A percentile compares a stretch with the other conserved stretches of the same genome.
These are phyloP conservation scores for button mushroom (Agaricus bisporus) DNA, from an alignment of 768 basidiomycete species.

Conservation along the genomic window DNA sequence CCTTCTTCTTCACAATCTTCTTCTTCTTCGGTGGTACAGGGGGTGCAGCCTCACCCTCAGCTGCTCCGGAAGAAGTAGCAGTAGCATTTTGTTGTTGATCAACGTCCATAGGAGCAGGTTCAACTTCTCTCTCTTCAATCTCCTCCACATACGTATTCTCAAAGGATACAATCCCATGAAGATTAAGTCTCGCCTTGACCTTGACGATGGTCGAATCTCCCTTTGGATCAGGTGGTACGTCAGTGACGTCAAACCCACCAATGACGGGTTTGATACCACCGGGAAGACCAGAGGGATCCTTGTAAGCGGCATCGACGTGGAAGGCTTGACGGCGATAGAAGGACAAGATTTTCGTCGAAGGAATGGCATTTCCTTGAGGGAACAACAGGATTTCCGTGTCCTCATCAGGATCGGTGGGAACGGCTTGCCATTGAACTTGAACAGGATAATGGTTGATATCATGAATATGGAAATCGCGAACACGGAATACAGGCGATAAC, in stretches of 20 bases:
- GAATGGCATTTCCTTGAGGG: slow-evolving; percentile 77
- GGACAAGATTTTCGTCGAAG: slow-evolving; percentile 92
- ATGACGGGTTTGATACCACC: slow-evolving; percentile 83
- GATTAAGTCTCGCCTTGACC: slow-evolving; percentile 84
- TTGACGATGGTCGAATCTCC: slow-evolving; percentile 82
- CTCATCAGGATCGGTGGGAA: slow-evolving; percentile 72
- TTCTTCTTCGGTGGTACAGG: slow-evolving; percentile 70
- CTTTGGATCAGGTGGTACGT: slow-evolving; percentile 58
- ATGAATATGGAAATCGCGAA: slow-evolving; percentile 87
- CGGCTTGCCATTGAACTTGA: slow-evolving; percentile 82
- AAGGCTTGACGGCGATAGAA: slow-evolving; percentile 90
- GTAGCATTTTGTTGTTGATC: slow-evolving; percentile 27
- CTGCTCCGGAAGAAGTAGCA: slow-evolving; percentile 8
- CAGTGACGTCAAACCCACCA: slow-evolving; percentile 74
- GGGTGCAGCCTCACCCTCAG: slow-evolving; percentile 29
- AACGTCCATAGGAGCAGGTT: slow-evolving; percentile 62
- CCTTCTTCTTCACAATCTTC: slow-evolving; percentile 77
- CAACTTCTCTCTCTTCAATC: slow-evolving; percentile 64
- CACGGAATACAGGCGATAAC: slow-evolving; percentile 96
- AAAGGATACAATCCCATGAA: slow-evolving; percentile 83
- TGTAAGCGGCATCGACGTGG: slow-evolving; percentile 83
- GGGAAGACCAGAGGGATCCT: slow-evolving; percentile 65
- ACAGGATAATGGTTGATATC: slow-evolving; percentile 87
- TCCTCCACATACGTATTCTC: slow-evolving; percentile 85
- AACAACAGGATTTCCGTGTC: slow-evolving; percentile 92